Base-by-base conservation (phyloP, 257 asterid species). In the Solanum rostratum region DNA sequence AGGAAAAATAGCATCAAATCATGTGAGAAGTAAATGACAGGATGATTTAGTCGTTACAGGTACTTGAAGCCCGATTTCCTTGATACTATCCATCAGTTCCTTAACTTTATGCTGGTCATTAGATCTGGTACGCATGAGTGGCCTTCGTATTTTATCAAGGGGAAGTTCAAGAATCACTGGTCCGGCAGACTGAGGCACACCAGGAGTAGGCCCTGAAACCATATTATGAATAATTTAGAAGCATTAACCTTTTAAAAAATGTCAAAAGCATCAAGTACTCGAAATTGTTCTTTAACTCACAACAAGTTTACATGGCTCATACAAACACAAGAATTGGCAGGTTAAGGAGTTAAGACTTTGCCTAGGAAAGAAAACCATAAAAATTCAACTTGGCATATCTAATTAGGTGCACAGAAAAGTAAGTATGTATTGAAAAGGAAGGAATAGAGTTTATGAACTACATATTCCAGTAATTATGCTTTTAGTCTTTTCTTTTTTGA, bases 141-240 rank as follows among this genome's bases (percentile, higher is more conserved):
- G 98, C 84, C 98, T 90, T 87, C 97, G 90, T 57, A 96, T 96
- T 83, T 88, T 90, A 85, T 91, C 96, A 57, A 96, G 87, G 46
- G 98, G 99, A 83, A 96, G 94, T 89, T 96, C 99, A 85, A 96
- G 80, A 86, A 96, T 88, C 86, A 90, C 86, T 7, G 99, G 99
- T 19, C 99, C 98, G 6, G 90, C 91, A 24, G 86, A 24, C 30
- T 93, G 97, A 86, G 92, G 91, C 80, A 79, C 92, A 80, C 93
- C 86, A 37, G 94, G 94, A 85, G 91, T 87, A 84, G 91, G 87
- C 55, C 99, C 98, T 95, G 83, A 68, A 88, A 39, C 78, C 53
- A 84, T 63, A 39, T 27, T 53, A 69, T 22, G 86, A 84, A 53
- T 30, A 33, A 60, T 24, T 57, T 9, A 52, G 29, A 24, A 15